These are phyloP conservation scores for Luvunga scandens DNA, from an alignment of 345 rosid genomes.

Conservation along the genomic window DNA sequence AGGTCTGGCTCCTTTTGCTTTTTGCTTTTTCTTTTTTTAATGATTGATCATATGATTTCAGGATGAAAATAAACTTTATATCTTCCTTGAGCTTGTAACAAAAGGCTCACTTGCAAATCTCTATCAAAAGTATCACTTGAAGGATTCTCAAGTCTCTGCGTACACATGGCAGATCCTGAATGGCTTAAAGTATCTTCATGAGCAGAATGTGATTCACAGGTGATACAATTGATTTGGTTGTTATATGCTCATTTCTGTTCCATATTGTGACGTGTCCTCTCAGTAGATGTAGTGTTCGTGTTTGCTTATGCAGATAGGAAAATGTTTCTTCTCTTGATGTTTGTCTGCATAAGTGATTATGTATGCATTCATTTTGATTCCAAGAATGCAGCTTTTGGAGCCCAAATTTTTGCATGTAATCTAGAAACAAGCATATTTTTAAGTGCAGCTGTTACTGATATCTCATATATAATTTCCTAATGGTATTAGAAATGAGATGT, in stretches of 20 bases:
- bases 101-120: conserved; percentile 68
- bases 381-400: neutral
- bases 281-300: neutral
- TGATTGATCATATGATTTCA: conserved; percentile 26
- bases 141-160: conserved; percentile 62
- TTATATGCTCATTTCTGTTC: neutral
- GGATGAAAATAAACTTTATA: conserved; percentile 74
- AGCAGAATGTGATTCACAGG: conserved; percentile 74
- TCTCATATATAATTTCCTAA: neutral
- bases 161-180: conserved; percentile 82
- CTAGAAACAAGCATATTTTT: neutral
- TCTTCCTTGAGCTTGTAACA: conserved; percentile 79
- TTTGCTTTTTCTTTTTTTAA: too few relatives aligned
- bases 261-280: neutral
- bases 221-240: conserved; percentile 16
- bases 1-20: too few relatives aligned
- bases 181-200: conserved; percentile 87
- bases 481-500: neutral
- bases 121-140: conserved; percentile 54
- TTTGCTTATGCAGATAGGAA: neutral
- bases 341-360: too few relatives aligned
- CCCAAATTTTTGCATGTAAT: neutral
- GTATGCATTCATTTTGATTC: too few relatives aligned
- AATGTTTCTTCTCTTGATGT: too few relatives aligned
- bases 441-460: neutral